A percentile compares a stretch with the other conserved stretches of the same genome.
Conservation (phyloP, 164 flowering plant species). For the Euptelea pleiosperma region DNA sequence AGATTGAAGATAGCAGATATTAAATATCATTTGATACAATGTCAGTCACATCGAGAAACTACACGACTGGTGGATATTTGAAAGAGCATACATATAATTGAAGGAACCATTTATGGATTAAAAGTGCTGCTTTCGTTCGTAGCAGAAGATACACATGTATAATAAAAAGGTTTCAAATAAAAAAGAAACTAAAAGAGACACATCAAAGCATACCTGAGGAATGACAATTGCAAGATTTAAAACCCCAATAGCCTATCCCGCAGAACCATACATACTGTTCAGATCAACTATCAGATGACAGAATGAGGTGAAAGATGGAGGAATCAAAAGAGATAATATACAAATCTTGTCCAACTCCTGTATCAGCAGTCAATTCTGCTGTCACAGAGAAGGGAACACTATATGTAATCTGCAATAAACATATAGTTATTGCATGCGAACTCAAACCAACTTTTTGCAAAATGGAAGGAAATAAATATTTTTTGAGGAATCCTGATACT, state of each 20-base stretch:
- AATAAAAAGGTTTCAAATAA: neutral
- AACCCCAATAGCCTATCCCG: constrained; percentile 95
- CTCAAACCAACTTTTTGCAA: neutral
- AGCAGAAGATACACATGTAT: neutral
- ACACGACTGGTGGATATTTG: no score
- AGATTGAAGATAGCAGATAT: no score
- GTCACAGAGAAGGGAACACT: constrained; percentile 94
- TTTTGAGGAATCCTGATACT: constrained; percentile 23
- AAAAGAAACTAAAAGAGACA: neutral
- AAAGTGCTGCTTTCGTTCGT: neutral
- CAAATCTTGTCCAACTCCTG: constrained; percentile 98
- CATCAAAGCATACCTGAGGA: constrained; percentile 65
- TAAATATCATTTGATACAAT: no score
- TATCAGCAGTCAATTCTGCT: constrained; percentile 88
- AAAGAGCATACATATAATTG: no score
- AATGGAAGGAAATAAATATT: neutral
- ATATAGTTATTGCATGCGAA: constrained; percentile 2
- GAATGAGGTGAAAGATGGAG: constrained; percentile 3
- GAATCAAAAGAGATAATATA: constrained; percentile 3
- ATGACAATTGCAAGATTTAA: constrained; percentile 91
- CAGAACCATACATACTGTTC: constrained; percentile 7
- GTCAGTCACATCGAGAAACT: no score
- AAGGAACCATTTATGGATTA: no score
- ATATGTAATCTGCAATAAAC: constrained; percentile 69
- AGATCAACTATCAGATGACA: constrained; percentile 7